Evolutionary conservation across 805 yeast genomes (phyloP).

Genomic region (Cyberlindnera nakhonratchasimensis): DNA sequence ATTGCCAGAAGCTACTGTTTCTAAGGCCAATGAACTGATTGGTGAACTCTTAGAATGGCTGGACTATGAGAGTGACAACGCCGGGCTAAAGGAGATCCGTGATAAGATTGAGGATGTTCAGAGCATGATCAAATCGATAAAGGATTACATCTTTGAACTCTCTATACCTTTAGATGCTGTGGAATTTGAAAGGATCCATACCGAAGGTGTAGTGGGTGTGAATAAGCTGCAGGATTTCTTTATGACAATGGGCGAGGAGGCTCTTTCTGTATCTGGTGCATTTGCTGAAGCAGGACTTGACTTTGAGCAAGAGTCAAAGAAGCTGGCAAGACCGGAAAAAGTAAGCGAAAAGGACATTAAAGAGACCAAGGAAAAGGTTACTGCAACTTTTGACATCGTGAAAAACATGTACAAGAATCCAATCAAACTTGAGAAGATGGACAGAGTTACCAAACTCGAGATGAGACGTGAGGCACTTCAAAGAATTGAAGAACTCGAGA

Average conservation of each 20-base stretch:
- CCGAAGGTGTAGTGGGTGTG: constrained; percentile 40
- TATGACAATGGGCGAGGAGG: constrained; percentile 43
- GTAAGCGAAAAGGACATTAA: constrained; percentile 29
- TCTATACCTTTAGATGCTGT: constrained; percentile 44
- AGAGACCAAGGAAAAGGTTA: constrained; percentile 24
- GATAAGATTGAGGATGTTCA: constrained; percentile 30
- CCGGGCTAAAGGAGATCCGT: constrained; percentile 38
- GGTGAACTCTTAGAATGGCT: constrained; percentile 68
- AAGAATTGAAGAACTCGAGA: constrained; percentile 17
- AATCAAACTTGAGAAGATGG: constrained; percentile 14
- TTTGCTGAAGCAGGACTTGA: constrained; percentile 46
- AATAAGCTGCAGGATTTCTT: constrained; percentile 42
- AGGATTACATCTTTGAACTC: constrained; percentile 38
- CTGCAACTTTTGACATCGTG: constrained; percentile 29
- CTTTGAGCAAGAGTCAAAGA: constrained; percentile 48
- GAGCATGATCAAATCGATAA: constrained; percentile 31
- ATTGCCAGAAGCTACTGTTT: constrained; percentile 39
- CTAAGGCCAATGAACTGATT: constrained; percentile 36
- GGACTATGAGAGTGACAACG: constrained; percentile 62
- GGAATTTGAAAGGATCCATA: constrained; percentile 42
- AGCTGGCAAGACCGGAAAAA: constrained; percentile 33
- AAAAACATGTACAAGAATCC: constrained; percentile 27
- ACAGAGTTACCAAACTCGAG: constrained; percentile 32
- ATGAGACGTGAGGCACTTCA: constrained; percentile 29
- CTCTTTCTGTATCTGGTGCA: constrained; percentile 38